Percentiles rank a stretch among this genome's conserved stretches.
These are phyloP conservation scores for Chrysanthemum makinoi DNA, from an alignment of 129 eudicot genomes.

Conservation along the genomic window DNA sequence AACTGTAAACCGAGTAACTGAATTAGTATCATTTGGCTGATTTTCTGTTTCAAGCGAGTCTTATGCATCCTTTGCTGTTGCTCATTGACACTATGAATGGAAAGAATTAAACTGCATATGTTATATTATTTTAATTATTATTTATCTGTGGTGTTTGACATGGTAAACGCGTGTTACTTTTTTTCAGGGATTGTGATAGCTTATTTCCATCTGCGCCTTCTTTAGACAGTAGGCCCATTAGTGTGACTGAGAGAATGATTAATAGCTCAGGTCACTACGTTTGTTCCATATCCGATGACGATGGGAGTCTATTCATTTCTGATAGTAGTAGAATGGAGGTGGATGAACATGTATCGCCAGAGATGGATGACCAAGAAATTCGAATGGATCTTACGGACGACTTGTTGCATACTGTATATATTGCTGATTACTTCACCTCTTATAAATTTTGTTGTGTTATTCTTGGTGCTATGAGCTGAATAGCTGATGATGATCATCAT, in stretches of 20 bases:
- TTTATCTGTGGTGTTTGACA: neutral
- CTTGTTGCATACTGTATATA: slow-evolving; percentile 79
- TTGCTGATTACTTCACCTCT: neutral
- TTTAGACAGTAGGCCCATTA: slow-evolving; percentile 24
- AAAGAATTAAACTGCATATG: too few relatives aligned
- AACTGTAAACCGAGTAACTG: too few relatives aligned
- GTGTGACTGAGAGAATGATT: slow-evolving; percentile 34
- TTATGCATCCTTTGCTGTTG: too few relatives aligned
- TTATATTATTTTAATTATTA: neutral
- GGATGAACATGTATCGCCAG: slow-evolving; percentile 29
- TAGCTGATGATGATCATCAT: slow-evolving; percentile 11
- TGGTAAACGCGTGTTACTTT: neutral
- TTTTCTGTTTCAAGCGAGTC: too few relatives aligned
- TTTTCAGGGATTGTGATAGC: slow-evolving; percentile 58
- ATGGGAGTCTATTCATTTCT: slow-evolving; percentile 28
- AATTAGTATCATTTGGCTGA: too few relatives aligned
- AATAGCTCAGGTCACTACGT: slow-evolving; percentile 37
- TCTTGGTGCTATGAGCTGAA: slow-evolving; percentile 5
- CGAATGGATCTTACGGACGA: slow-evolving; percentile 96
- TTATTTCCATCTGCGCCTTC: slow-evolving; percentile 30
- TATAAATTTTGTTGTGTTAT: neutral
- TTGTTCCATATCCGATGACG: slow-evolving; percentile 24
- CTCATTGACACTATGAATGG: too few relatives aligned
- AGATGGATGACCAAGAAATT: slow-evolving; percentile 58
- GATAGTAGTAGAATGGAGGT: slow-evolving; percentile 31